Base-by-base conservation (phyloP, 306 rosid genomes). In the Vachellia pachyceras region DNA sequence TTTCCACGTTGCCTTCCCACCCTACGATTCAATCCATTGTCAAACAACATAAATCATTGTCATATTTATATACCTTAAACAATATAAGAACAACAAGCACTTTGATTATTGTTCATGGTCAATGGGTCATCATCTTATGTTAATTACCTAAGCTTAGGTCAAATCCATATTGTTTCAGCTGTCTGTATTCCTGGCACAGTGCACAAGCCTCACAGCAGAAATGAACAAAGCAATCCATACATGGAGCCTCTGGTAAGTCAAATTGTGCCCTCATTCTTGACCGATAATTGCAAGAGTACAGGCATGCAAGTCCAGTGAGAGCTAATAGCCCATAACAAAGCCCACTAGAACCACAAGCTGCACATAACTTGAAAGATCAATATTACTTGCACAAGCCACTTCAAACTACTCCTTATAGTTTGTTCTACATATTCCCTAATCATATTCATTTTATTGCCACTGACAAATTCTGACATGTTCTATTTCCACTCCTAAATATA, bases 111-210 rank as follows among this genome's bases (percentile, higher is more conserved):
- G 33, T 0, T 14, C 17, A 12, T 13, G 54, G 3, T 36, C 41
- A 33, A 33, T 6, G 3, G 4, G 14, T 18, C 6, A 29, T 64
- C 44, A 35, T 64, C 5, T 33, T 61, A 5, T 61, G 37, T 15
- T 29, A 23, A 69, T 69, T 65, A 92, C 97, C 93, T 81, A 92
- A 82, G 33, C 94, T 87, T 83, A 90, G 60, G 80, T 92, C 94
- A 82, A 72, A 85, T 29, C 97, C 97, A 33, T 78, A 88, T 64
- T 39, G 78, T 79, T 76, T 82, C n/a, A 90, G 91, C 82, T 92
- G 92, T 76, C 90, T 86, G 82, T 92, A 90, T 49, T 92, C 97
- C 78, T 92, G 97, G 74, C 93, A 90, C 1, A 90, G 87, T 70
- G 94, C 93, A 76, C 94, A 90, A 65, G 90, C 42, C 77, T 84